These are phyloP conservation scores for Leccinellum albellum DNA, from an alignment of 768 basidiomycete species.

Conservation along the genomic window DNA sequence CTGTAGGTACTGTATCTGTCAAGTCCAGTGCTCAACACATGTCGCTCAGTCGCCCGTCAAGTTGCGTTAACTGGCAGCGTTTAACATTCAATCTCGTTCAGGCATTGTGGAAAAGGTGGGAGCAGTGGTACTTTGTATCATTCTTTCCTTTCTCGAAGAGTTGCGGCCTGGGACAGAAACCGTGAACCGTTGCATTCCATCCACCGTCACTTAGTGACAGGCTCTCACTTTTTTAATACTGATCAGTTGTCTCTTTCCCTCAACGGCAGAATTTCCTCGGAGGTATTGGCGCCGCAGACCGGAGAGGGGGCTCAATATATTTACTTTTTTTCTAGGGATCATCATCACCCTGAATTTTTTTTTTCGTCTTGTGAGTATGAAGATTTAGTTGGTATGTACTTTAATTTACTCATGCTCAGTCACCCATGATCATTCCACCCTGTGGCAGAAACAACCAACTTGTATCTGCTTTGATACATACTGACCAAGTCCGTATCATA, in stretches of 20 bases:
- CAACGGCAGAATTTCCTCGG: neutral
- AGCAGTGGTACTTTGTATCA: neutral
- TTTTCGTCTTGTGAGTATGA: neutral
- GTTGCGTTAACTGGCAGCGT: neutral
- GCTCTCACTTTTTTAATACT: neutral
- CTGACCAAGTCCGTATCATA: no score
- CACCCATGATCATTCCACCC: neutral
- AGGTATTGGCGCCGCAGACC: neutral
- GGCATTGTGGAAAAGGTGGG: neutral
- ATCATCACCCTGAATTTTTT: neutral
- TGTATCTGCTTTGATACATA: no score
- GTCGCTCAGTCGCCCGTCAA: neutral
- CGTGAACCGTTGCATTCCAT: neutral
- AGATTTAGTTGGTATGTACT: neutral
- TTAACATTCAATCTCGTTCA: neutral
- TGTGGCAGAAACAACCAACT: neutral
- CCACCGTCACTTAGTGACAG: neutral
- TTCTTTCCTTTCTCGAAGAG: neutral
- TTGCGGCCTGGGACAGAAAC: neutral
- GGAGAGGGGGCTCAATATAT: neutral
- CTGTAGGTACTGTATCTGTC: neutral
- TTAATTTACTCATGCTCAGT: neutral
- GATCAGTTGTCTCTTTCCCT: neutral
- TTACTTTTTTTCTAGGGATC: neutral
- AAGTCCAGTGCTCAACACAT: neutral